phyloP scores from a whole-genome alignment of 2,329 filamentous ascomycete species.

The Nigrospora osmanthi region DNA sequence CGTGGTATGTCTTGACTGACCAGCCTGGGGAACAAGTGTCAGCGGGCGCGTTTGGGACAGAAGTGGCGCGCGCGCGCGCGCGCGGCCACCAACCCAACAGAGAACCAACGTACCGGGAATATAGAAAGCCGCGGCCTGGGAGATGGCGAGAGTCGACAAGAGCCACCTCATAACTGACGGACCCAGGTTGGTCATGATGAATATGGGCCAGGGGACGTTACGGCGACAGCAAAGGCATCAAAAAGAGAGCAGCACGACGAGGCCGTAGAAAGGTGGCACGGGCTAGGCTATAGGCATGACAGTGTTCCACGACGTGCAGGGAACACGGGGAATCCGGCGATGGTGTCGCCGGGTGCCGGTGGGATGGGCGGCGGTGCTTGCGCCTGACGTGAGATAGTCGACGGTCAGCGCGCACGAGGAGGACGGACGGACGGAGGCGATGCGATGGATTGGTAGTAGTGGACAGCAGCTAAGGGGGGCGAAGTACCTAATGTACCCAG shows the following conservation, averaged over 20 bases:
- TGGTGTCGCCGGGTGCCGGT: slow-evolving; percentile 13
- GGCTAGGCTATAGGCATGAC: too few relatives aligned
- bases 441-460: too few relatives aligned
- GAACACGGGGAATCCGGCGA: too few relatives aligned
- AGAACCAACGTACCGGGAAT: slow-evolving; percentile 60
- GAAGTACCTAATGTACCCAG: too few relatives aligned
- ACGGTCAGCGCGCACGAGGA: too few relatives aligned
- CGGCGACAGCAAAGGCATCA: not conserved
- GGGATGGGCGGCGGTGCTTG: not conserved
- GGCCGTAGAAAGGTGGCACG: too few relatives aligned
- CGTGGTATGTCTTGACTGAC: slow-evolving; percentile 72
- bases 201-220: not conserved
- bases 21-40: slow-evolving; percentile 45
- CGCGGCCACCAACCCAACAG: not conserved
- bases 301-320: too few relatives aligned
- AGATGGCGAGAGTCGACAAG: slow-evolving; percentile 35
- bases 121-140: slow-evolving; percentile 63
- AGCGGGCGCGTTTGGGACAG: slow-evolving; percentile 5
- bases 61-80: slow-evolving; percentile 7
- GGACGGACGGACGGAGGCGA: too few relatives aligned
- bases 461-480: too few relatives aligned
- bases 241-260: too few relatives aligned
- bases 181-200: slow-evolving; percentile 15
- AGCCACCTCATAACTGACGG: slow-evolving; percentile 31
- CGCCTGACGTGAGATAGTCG: not conserved